Evolutionary conservation across 2,329 filamentous ascomycete species (phyloP).

Genomic region (Colletotrichum neosansevieriae): DNA sequence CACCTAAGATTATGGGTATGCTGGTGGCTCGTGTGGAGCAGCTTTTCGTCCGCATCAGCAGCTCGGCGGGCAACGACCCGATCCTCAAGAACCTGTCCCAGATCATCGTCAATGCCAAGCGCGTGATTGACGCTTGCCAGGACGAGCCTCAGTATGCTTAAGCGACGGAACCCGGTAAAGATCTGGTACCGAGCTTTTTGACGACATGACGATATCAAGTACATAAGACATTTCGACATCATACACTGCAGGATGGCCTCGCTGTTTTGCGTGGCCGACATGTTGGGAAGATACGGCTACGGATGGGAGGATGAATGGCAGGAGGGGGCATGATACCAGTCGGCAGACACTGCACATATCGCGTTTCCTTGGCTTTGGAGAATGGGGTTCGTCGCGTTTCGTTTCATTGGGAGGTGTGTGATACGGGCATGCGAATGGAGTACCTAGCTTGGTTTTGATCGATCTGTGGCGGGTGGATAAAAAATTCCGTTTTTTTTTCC

Average conservation of each 20-base stretch:
- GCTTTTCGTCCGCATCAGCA: conserved; percentile 63
- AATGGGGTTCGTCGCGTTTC: conserved; percentile 25
- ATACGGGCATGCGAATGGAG: conserved; percentile 35
- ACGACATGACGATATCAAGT: conserved; percentile 41
- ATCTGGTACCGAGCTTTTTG: conserved; percentile 21
- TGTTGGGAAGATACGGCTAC: conserved; percentile 7
- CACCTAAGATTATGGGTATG: conserved; percentile 68
- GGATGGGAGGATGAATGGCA: not conserved
- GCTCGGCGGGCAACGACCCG: conserved; percentile 59
- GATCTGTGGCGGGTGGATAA: conserved; percentile 28
- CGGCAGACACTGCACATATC: conserved; percentile 35
- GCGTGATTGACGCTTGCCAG: conserved; percentile 46
- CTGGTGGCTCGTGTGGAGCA: conserved; percentile 65
- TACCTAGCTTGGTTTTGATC: conserved; percentile 26
- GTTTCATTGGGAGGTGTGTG: conserved; percentile 31
- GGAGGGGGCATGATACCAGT: conserved; percentile 20
- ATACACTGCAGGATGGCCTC: conserved; percentile 30
- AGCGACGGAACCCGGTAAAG: conserved; percentile 13
- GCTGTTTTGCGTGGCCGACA: conserved; percentile 3
- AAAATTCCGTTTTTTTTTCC: conserved; percentile 16
- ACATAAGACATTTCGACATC: conserved; percentile 41
- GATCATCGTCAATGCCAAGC: conserved; percentile 54
- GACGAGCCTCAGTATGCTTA: conserved; percentile 37
- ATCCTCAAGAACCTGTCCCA: conserved; percentile 61
- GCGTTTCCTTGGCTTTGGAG: conserved; percentile 37